phyloP scores from a whole-genome alignment of 345 rosid species.

The Populus euphratica region DNA sequence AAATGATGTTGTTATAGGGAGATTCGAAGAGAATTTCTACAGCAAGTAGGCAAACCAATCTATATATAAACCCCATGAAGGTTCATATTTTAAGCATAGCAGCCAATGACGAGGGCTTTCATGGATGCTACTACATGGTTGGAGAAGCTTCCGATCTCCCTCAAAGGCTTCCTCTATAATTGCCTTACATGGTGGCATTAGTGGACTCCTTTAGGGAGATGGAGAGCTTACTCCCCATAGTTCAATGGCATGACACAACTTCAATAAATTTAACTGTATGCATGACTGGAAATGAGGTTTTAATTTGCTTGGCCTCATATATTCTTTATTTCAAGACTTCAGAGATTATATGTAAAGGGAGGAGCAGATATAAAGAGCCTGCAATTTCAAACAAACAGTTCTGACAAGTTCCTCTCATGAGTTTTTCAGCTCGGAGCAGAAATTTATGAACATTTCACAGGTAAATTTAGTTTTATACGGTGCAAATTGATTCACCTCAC shows the following conservation, averaged over 20 bases:
- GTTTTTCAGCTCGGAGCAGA: not conserved
- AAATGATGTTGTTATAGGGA: not conserved
- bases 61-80: not conserved
- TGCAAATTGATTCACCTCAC: not conserved
- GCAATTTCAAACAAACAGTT: not conserved
- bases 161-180: constrained; percentile 18
- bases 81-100: not conserved
- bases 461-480: not conserved
- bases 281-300: not conserved
- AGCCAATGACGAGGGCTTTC: not conserved
- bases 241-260: not conserved
- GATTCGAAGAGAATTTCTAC: not conserved
- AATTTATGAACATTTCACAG: not conserved
- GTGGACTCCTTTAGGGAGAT: constrained; percentile 3
- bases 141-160: constrained; percentile 25
- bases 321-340: not conserved
- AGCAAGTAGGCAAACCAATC: not conserved
- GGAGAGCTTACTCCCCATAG: constrained; percentile 5
- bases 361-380: not conserved
- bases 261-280: not conserved
- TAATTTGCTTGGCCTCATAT: not conserved
- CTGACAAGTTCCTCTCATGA: not conserved
- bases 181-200: not conserved
- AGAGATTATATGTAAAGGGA: not conserved
- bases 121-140: not conserved